Percentiles rank a stretch among this genome's conserved stretches.
phyloP scores from a whole-genome alignment of 306 rosid genomes.

The Acmispon strigosus region DNA sequence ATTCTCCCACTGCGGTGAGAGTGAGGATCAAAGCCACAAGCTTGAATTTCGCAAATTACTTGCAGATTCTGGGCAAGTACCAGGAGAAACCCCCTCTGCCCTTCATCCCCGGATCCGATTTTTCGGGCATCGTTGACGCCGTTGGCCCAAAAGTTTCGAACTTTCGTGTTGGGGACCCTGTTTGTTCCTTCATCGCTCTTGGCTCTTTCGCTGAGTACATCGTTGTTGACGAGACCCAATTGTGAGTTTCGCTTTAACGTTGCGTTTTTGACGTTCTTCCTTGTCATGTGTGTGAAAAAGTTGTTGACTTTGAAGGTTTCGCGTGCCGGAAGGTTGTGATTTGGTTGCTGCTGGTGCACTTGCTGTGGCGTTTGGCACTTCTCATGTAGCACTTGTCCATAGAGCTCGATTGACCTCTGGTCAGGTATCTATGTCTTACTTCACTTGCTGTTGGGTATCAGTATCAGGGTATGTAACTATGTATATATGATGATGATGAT shows the following conservation, averaged over 20 bases:
- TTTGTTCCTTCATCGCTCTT: conserved; percentile 57
- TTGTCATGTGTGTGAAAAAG: neutral
- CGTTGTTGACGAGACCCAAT: conserved; percentile 50
- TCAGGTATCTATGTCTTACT: conserved; percentile 47
- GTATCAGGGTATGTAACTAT: neutral
- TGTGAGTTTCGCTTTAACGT: conserved; percentile 42
- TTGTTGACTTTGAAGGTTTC: conserved; percentile 44
- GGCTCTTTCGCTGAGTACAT: conserved; percentile 77
- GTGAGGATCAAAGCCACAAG: conserved; percentile 83
- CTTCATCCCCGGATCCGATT: conserved; percentile 85
- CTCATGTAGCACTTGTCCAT: conserved; percentile 83
- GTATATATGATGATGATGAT: no score
- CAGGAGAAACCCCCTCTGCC: conserved; percentile 74
- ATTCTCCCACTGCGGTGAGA: conserved; percentile 62
- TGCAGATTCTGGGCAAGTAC: conserved; percentile 69
- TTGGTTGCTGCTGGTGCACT: conserved; percentile 81
- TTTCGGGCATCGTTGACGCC: conserved; percentile 70
- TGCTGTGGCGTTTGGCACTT: conserved; percentile 89
- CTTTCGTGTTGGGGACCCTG: conserved; percentile 62
- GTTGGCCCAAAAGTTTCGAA: conserved; percentile 63
- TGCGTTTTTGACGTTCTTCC: neutral
- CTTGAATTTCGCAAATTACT: conserved; percentile 88
- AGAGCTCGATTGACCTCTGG: conserved; percentile 67
- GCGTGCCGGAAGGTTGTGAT: conserved; percentile 84
- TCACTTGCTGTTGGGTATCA: neutral